Evolutionary conservation across 2,329 filamentous ascomycete species (phyloP), one percentile per base, ranked within the genome.

Genomic region (Cytospora piceae): DNA sequence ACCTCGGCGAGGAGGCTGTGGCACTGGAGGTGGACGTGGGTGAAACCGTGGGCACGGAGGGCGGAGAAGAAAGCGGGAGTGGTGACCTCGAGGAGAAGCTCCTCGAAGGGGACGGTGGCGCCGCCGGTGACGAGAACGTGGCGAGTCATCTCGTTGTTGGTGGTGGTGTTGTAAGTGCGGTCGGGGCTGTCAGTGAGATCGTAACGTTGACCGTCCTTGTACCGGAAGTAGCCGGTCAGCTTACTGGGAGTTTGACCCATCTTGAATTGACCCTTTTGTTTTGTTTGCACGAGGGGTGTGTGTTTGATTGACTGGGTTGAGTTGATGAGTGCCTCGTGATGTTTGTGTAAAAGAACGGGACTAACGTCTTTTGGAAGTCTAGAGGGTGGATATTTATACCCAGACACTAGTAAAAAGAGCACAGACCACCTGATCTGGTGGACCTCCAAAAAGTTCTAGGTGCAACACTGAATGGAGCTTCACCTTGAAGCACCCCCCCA

Each of bases 71-170:
- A 94, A 0, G 76, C 71, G 0, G 83, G 78, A 22, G 83, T 79
- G 7, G 96, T 79, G 14, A 90, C 85, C 37, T 89, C 85, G 53
- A 83, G 78, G 64, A 97, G 84, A 2, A 99, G 85, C 8, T 82
- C 77, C 61, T 84, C 82, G 77, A 99, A 99, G 24, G 90, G 86
- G 20, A 94, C 93, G 0, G 94, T 99, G 7, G 95, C 94, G 64
- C 95, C 95, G 34, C 97, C 90, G 0, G 95, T 98, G 63, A 97
- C 90, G 70, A 99, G 91, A 75, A 92, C 95, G 61, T 80, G 74
- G 39, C 76, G 74, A 54, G 31, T 74, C 22, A 61, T 58, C 15
- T 42, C n/a, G 15, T 22, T 11, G 46, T 54, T 15, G 58, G 58
- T 27, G 53, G n/a, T 6, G 22, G 59, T 29, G 3, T 29, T 29